Conservation (phyloP, 805 yeast species). For the Candida multigemmis region DNA sequence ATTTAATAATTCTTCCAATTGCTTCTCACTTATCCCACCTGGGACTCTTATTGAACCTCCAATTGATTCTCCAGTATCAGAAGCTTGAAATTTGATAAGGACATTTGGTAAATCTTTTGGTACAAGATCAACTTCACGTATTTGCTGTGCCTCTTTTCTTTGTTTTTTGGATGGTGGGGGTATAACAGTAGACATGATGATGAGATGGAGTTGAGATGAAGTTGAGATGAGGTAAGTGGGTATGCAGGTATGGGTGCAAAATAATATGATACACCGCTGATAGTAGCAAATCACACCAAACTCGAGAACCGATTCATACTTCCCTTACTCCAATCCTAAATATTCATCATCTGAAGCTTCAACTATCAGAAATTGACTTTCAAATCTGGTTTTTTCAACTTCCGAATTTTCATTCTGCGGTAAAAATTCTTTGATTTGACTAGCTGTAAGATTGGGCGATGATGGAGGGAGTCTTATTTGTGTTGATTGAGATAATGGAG, state of each 20-base stretch:
- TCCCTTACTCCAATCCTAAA: conserved; percentile 13
- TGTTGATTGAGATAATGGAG: not conserved
- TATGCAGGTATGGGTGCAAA: not conserved
- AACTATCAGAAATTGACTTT: conserved; percentile 11
- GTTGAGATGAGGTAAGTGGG: not conserved
- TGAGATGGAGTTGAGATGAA: conserved; percentile 3
- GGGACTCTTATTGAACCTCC: conserved; percentile 90
- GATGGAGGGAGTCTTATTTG: conserved; percentile 5
- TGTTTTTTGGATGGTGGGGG: conserved; percentile 94
- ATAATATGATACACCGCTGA: too few relatives aligned
- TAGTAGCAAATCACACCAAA: too few relatives aligned
- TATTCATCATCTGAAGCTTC: conserved; percentile 26
- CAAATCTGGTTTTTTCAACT: not conserved
- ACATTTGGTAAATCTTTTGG: conserved; percentile 84
- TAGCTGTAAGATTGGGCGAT: conserved; percentile 8
- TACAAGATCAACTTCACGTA: conserved; percentile 61
- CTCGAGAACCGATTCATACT: too few relatives aligned
- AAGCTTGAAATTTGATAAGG: conserved; percentile 79
- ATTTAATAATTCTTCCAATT: conserved; percentile 81
- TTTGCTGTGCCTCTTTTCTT: conserved; percentile 72
- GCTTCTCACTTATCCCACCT: conserved; percentile 75
- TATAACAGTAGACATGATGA: conserved; percentile 75
- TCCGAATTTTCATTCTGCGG: conserved; percentile 1
- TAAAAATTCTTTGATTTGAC: conserved; percentile 4
- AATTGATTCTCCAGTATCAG: conserved; percentile 80